Conservation (phyloP, 208 protist species). For the Acanthamoeba quina region DNA sequence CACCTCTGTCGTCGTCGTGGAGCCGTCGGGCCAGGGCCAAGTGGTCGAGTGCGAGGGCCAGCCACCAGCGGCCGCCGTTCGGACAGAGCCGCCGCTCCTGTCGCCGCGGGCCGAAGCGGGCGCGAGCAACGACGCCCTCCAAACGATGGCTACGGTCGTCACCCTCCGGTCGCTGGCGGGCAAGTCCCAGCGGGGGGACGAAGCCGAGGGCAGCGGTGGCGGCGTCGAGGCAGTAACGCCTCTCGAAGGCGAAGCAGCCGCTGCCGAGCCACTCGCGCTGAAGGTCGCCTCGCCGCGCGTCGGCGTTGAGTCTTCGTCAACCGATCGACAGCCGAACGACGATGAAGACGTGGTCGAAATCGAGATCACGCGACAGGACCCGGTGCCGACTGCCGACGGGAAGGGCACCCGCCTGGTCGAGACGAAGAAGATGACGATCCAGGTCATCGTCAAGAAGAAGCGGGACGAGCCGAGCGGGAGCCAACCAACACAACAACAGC, state of each 20-base stretch:
- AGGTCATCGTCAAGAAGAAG: constrained; percentile 2
- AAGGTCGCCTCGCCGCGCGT: not conserved
- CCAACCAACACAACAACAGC: not conserved
- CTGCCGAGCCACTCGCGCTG: not conserved
- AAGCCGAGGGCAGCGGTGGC: no score
- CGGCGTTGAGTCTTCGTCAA: not conserved
- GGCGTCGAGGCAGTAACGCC: no score
- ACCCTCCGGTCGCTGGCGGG: not conserved
- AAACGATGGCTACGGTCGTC: not conserved
- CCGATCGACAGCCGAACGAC: not conserved
- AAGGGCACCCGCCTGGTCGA: not conserved
- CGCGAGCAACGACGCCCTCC: not conserved
- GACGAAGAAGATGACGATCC: constrained; percentile 39
- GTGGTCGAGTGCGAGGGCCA: no score
- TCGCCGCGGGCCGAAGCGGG: no score
- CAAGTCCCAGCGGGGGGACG: no score
- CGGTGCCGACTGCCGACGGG: not conserved
- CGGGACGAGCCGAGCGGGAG: not conserved
- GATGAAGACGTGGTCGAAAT: constrained; percentile 25
- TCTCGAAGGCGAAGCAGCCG: not conserved
- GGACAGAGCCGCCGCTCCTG: no score
- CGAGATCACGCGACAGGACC: constrained; percentile 14
- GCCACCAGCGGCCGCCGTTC: no score
- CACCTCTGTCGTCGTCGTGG: no score
- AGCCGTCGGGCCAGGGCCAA: no score